A percentile compares a stretch with the other conserved stretches of the same genome.
These are phyloP conservation scores for Babesia sp. DNA, from an alignment of 169 alveolate species.

Conservation along the genomic window DNA sequence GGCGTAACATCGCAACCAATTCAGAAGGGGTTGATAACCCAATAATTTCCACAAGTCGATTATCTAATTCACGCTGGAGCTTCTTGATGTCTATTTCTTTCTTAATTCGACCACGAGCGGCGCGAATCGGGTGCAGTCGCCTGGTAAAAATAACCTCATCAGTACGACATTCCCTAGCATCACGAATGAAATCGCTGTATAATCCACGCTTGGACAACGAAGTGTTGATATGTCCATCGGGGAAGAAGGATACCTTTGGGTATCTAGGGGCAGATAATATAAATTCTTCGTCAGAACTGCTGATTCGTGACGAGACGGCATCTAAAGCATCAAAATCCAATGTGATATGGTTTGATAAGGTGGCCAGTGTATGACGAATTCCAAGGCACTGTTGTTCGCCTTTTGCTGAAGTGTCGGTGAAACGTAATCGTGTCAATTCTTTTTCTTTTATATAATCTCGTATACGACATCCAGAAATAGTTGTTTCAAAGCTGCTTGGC, in stretches of 20 bases:
- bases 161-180: slow-evolving; percentile 10
- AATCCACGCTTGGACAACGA: slow-evolving; percentile 12
- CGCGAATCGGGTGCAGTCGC: slow-evolving; percentile 27
- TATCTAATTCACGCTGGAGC: slow-evolving; percentile 37
- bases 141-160: slow-evolving; percentile 27
- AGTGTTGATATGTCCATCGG: slow-evolving; percentile 45
- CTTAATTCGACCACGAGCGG: neutral
- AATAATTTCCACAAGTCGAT: slow-evolving; percentile 1
- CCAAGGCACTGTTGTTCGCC: slow-evolving; percentile 2
- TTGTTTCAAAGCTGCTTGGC: neutral
- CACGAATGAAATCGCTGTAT: slow-evolving; percentile 27
- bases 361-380: slow-evolving; percentile 3
- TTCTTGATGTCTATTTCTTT: neutral
- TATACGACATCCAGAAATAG: neutral
- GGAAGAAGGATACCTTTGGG: slow-evolving; percentile 35
- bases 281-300: neutral
- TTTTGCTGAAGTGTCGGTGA: neutral
- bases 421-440: neutral
- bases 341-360: neutral
- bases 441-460: slow-evolving; percentile 36
- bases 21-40: slow-evolving; percentile 7
- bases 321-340: slow-evolving; percentile 23
- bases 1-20: slow-evolving; percentile 20
- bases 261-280: slow-evolving; percentile 7
- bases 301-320: neutral